These are phyloP conservation scores for Coemansia javaensis DNA, from an alignment of 192 early-diverging fungal species.

Conservation along the genomic window DNA sequence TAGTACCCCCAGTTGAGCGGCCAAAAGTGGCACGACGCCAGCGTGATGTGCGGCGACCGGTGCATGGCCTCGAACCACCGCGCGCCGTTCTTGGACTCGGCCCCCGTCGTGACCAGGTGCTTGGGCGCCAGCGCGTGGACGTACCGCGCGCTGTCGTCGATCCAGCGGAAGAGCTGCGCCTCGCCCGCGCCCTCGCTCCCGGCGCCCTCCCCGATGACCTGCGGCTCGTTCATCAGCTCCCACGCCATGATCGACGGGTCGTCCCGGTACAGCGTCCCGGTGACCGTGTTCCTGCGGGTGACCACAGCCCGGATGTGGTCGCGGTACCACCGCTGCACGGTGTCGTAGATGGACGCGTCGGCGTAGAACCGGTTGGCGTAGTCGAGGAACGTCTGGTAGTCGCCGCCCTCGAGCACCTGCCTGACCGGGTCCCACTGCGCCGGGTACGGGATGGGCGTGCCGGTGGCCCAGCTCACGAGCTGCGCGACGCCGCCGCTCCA, in stretches of 20 bases:
- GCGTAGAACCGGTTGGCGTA: slow-evolving; percentile 54
- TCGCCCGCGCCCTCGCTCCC: slow-evolving; percentile 5
- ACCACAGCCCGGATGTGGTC: slow-evolving; percentile 49
- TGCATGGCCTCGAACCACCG: slow-evolving; percentile 55
- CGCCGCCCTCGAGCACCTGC: slow-evolving; percentile 19
- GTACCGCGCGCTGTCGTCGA: slow-evolving; percentile 42
- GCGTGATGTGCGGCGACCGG: slow-evolving; percentile 37
- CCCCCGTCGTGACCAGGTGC: slow-evolving; percentile 60
- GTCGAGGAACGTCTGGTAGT: slow-evolving; percentile 38
- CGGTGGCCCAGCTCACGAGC: slow-evolving; percentile 58
- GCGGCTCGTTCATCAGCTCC: slow-evolving; percentile 72
- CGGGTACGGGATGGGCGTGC: slow-evolving; percentile 57
- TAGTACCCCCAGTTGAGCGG: slow-evolving; percentile 58
- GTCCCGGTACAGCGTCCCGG: slow-evolving; percentile 48
- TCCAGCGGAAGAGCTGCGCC: slow-evolving; percentile 45
- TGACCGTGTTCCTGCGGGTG: slow-evolving; percentile 47
- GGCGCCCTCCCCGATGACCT: slow-evolving; percentile 20
- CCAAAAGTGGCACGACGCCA: slow-evolving; percentile 55
- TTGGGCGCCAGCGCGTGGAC: slow-evolving; percentile 51
- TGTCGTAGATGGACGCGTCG: slow-evolving; percentile 15
- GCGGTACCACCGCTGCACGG: slow-evolving; percentile 43
- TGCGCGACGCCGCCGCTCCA: slow-evolving; percentile 66
- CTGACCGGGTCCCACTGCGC: slow-evolving; percentile 33
- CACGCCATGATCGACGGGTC: slow-evolving; percentile 63
- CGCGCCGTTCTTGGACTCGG: slow-evolving; percentile 58